phyloP scores from a whole-genome alignment of 176 grass and related monocot species.

The Canna indica region DNA sequence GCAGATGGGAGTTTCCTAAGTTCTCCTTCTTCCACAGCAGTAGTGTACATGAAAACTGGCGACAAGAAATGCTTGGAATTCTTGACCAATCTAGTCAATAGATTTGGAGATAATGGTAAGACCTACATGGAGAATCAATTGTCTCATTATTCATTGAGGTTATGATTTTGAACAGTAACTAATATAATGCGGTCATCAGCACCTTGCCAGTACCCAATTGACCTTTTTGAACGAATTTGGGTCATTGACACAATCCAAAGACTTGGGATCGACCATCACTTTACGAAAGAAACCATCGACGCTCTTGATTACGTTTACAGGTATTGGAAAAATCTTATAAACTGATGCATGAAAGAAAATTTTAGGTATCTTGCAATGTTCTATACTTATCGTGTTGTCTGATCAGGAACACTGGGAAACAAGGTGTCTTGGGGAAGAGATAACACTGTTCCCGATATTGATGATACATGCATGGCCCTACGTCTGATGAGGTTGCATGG shows the following conservation, averaged over 20 bases:
- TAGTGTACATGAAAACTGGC: conserved; percentile 28
- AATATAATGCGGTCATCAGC: conserved; percentile 16
- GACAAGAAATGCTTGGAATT: conserved; percentile 39
- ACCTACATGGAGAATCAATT: not conserved
- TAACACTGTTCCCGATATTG: conserved; percentile 23
- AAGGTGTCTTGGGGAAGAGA: conserved; percentile 18
- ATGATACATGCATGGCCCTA: conserved; percentile 51
- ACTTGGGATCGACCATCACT: conserved; percentile 38
- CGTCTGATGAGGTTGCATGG: conserved; percentile 40
- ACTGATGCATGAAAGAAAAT: not conserved
- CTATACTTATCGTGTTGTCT: not conserved
- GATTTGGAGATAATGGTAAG: conserved; percentile 37
- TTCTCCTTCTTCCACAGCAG: conserved; percentile 35
- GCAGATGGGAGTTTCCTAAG: conserved; percentile 36
- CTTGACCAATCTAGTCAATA: conserved; percentile 12
- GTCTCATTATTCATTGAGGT: not conserved
- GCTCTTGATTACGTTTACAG: conserved; percentile 17
- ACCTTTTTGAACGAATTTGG: conserved; percentile 39
- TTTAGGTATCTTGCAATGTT: not conserved
- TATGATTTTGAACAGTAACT: not conserved
- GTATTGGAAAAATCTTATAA: not conserved
- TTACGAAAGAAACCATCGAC: conserved; percentile 24
- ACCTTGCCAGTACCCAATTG: conserved; percentile 28
- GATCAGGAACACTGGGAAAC: conserved; percentile 5
- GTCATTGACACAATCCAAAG: conserved; percentile 32